Evolutionary conservation across 192 early-diverging fungal species (phyloP).

Genomic region (Funneliformis mosseae): DNA sequence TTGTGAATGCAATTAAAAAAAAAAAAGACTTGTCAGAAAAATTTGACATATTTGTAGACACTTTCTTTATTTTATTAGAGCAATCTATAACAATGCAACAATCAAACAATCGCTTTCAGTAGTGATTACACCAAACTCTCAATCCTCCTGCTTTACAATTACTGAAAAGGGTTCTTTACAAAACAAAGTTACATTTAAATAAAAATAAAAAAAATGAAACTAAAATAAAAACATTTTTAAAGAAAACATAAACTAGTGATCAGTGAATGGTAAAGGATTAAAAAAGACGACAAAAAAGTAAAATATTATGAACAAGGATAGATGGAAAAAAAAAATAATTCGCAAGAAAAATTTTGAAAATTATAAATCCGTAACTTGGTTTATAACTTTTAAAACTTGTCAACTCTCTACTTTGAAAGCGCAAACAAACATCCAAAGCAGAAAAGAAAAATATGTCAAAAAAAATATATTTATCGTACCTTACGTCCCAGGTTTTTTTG

Average conservation of each 20-base stretch:
- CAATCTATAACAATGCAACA: neutral
- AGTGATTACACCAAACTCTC: neutral
- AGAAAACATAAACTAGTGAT: neutral
- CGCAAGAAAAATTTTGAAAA: neutral
- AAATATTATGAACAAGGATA: neutral
- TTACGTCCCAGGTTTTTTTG: conserved; percentile 5
- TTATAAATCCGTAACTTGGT: conserved; percentile 1
- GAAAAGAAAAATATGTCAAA: conserved; percentile 1
- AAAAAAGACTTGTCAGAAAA: neutral
- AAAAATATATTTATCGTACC: neutral
- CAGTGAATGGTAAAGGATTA: neutral
- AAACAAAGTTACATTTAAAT: neutral
- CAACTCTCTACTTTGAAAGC: neutral
- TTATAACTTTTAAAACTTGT: neutral
- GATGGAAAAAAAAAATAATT: neutral
- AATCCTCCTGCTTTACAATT: neutral
- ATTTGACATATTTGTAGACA: neutral
- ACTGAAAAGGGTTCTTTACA: neutral
- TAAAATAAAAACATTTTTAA: neutral
- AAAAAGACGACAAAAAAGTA: neutral
- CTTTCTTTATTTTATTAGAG: neutral
- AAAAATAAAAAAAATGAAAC: neutral
- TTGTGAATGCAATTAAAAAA: neutral
- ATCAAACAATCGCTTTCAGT: neutral
- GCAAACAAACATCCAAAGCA: neutral